These are phyloP conservation scores for Lablab purpureus DNA, from an alignment of 306 rosid species.

Conservation along the genomic window DNA sequence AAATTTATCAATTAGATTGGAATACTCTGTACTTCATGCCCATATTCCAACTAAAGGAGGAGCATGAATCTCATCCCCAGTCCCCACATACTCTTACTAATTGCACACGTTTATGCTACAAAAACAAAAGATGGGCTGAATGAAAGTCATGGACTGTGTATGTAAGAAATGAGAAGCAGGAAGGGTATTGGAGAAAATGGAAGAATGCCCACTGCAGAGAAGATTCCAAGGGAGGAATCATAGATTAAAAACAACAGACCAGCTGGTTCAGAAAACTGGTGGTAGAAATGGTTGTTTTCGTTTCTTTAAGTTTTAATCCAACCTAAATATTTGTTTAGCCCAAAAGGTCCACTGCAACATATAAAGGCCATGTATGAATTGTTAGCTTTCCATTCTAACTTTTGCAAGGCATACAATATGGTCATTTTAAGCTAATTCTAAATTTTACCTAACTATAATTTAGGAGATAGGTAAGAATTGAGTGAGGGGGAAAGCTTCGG, in stretches of 20 bases:
- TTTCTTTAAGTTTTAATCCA: background rate
- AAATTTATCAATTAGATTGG: background rate
- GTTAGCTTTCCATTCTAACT: background rate
- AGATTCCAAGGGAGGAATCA: background rate
- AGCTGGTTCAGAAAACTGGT: background rate
- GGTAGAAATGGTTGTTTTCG: background rate
- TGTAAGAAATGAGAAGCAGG: background rate
- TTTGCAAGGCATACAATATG: background rate
- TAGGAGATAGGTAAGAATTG: background rate
- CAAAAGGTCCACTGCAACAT: background rate
- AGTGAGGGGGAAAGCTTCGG: constrained; percentile 1
- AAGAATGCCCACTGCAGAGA: background rate
- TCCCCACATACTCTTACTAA: background rate
- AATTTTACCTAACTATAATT: background rate
- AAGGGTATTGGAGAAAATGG: background rate
- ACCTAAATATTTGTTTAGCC: background rate
- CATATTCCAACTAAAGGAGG: constrained; percentile 25
- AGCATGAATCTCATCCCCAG: constrained; percentile 12
- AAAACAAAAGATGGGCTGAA: background rate
- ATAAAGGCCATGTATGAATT: background rate
- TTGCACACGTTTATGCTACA: background rate
- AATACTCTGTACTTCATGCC: background rate
- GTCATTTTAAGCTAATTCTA: background rate
- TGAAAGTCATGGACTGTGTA: background rate
- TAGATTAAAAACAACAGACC: background rate